Evolutionary conservation across 768 basidiomycete species (phyloP), one percentile per base, ranked within the genome.

Genomic region (Boletus sp.): DNA sequence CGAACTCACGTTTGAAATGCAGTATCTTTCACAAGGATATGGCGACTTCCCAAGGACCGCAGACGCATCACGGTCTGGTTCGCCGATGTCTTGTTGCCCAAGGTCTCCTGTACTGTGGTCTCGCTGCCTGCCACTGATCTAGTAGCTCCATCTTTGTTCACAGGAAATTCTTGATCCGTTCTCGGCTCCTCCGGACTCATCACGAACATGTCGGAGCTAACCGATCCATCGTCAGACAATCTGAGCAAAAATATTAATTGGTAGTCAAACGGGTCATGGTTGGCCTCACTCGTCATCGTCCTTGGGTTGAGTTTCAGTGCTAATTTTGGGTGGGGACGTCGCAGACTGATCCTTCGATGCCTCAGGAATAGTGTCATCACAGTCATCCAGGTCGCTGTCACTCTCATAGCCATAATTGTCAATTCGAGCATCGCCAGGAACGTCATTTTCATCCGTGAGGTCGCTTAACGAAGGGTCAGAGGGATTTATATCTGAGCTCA

Each of bases 301-400:
- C 49, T 60, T 58, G 12, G 33, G 50, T 29, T 29, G 60, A 1
- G 20, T 30, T 20, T 7, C 29, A 33, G 47, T 8, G 7, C 8
- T 47, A 28, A 45, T 28, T 12, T 30, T 6, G n/a, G 15, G 8
- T 15, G 36, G 29, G 1, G 18, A 18, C 0, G 1, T 17, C n/a
- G 11, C 20, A 47, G 35, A 35, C 18, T 11, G n/a, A 37, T 50
- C 35, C 18, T 55, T 52, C 5, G 14, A 17, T 17, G 29, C 30
- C 10, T 17, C 15, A 2, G 15, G 28, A 29, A n/a, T n/a, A 17
- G 28, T 12, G 17, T 17, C 17, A 11, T 47, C 45, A 47, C 29
- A 17, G 8, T 47, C 73, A 29, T 71, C 72, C 7, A 74, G 65
- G 37, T 74, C 73, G 18, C 73, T 73, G 53, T 73, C 73, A 4